These are phyloP conservation scores for Thalia dealbata DNA, from an alignment of 176 grass and related monocot genomes.

Conservation along the genomic window DNA sequence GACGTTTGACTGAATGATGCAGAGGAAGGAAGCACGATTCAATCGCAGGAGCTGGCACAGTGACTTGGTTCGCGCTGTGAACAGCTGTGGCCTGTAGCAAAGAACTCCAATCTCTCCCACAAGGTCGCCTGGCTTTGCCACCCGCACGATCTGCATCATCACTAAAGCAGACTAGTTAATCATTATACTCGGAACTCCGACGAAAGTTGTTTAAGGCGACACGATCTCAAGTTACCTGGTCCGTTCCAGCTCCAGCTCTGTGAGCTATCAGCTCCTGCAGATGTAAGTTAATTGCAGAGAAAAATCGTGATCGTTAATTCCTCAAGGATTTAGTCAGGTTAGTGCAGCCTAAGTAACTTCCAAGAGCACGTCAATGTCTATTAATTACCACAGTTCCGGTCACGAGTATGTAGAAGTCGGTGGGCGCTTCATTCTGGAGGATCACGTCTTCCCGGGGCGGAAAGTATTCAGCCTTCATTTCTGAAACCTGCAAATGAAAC, in stretches of 20 bases:
- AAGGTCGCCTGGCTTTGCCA: conserved; percentile 55
- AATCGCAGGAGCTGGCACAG: conserved; percentile 71
- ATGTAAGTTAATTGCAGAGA: too few species aligned
- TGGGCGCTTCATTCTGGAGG: conserved; percentile 87
- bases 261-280: conserved; percentile 45
- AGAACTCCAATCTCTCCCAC: conserved; percentile 90
- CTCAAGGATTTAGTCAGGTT: neutral
- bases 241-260: conserved; percentile 33
- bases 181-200: neutral
- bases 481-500: conserved; percentile 66
- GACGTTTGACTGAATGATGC: conserved; percentile 72
- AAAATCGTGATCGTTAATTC: conserved; percentile 20
- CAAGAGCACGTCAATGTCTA: conserved; percentile 10
- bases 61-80: conserved; percentile 78
- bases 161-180: neutral
- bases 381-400: conserved; percentile 53
- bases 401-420: conserved; percentile 87
- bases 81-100: conserved; percentile 81
- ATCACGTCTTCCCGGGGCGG: conserved; percentile 96
- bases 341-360: neutral
- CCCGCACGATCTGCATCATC: conserved; percentile 17
- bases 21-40: conserved; percentile 67
- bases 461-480: conserved; percentile 97
- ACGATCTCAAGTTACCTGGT: conserved; percentile 32
- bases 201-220: neutral